Percentiles rank a stretch among this genome's conserved stretches.
Evolutionary conservation across 2,329 filamentous ascomycete species (phyloP).

Genomic region (Paecilomyces sp.): DNA sequence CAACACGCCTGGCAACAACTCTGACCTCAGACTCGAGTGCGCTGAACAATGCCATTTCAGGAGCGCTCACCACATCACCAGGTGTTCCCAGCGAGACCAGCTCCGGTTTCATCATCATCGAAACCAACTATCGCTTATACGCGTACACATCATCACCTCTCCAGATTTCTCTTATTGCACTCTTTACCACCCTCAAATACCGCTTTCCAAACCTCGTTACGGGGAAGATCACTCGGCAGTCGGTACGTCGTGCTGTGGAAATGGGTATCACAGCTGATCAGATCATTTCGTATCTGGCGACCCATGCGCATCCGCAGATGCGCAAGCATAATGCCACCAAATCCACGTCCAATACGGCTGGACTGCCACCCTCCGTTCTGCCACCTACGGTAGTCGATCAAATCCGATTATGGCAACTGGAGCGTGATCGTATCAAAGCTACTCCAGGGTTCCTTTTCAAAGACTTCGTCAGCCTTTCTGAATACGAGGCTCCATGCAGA

Average conservation of each 20-base stretch:
- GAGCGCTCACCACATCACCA: constrained; percentile 45
- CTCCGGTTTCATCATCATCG: constrained; percentile 80
- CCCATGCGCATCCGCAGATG: constrained; percentile 94
- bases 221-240: constrained; percentile 81
- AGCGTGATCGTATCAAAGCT: constrained; percentile 87
- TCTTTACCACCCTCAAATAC: constrained; percentile 81
- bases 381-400: constrained; percentile 96
- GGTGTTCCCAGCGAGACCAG: constrained; percentile 25
- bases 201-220: constrained; percentile 93
- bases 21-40: constrained; percentile 71
- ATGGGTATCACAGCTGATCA: constrained; percentile 92
- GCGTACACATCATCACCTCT: constrained; percentile 92
- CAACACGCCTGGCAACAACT: constrained; percentile 87
- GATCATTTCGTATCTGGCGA: constrained; percentile 85
- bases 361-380: constrained; percentile 56
- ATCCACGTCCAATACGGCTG: constrained; percentile 30
- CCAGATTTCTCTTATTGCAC: constrained; percentile 85
- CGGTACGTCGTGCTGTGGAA: constrained; percentile 77
- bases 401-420: constrained; percentile 94
- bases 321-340: constrained; percentile 49
- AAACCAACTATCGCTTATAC: constrained; percentile 97
- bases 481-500: constrained; percentile 45
- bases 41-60: constrained; percentile 64
- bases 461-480: constrained; percentile 69
- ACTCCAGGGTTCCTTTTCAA: constrained; percentile 80